These are phyloP conservation scores for Russula olivacea DNA, from an alignment of 768 basidiomycete genomes.

Conservation along the genomic window DNA sequence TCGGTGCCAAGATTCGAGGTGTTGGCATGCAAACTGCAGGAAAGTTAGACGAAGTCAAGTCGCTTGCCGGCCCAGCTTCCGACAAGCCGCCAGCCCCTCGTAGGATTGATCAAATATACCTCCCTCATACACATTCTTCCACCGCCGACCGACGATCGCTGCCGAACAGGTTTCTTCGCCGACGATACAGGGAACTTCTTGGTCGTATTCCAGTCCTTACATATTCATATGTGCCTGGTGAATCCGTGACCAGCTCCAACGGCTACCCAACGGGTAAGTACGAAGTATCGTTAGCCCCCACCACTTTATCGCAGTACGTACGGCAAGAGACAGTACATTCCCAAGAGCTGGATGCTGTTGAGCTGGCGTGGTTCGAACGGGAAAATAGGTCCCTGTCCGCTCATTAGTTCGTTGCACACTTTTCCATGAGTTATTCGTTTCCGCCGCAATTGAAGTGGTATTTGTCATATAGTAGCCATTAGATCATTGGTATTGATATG, in stretches of 20 bases:
- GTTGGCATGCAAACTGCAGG: constrained; percentile 41
- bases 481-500: too few relatives aligned
- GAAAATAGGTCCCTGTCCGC: background rate
- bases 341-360: constrained; percentile 30
- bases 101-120: constrained; percentile 9
- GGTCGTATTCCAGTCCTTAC: constrained; percentile 53
- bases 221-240: constrained; percentile 4
- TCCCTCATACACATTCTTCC: background rate
- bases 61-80: constrained; percentile 37
- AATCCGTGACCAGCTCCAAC: background rate
- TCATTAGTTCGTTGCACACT: background rate
- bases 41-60: constrained; percentile 43
- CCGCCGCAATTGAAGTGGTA: background rate
- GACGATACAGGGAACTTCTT: constrained; percentile 57
- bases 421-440: background rate
- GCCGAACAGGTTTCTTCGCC: constrained; percentile 34
- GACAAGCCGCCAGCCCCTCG: constrained; percentile 19
- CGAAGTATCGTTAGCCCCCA: constrained; percentile 31
- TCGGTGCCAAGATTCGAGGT: constrained; percentile 31
- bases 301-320: constrained; percentile 28
- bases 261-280: constrained; percentile 26
- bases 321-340: constrained; percentile 18
- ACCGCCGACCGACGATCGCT: background rate
- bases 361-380: constrained; percentile 34
- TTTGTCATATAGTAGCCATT: too few relatives aligned